These are phyloP conservation scores for Mucor mucedo DNA, from an alignment of 371 early-diverging fungal species.

Conservation along the genomic window DNA sequence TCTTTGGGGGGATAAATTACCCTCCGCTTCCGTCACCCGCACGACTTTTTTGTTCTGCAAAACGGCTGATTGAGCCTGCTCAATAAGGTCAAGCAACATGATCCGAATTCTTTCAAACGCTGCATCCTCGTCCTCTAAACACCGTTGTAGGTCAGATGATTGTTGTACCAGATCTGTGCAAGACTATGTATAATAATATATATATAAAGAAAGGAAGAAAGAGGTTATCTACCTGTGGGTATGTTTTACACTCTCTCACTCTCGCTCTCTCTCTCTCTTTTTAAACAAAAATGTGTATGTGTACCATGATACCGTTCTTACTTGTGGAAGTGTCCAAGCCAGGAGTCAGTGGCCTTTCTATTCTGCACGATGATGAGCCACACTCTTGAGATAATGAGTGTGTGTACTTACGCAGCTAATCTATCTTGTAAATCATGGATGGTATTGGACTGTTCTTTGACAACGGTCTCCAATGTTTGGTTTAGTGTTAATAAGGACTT, in stretches of 20 bases:
- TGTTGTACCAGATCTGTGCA: slow-evolving; percentile 8
- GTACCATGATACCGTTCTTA: slow-evolving; percentile 41
- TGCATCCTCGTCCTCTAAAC: slow-evolving; percentile 43
- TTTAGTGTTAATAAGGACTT: slow-evolving; percentile 49
- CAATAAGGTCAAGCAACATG: slow-evolving; percentile 44
- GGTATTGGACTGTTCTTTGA: slow-evolving; percentile 43
- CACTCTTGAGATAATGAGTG: not conserved
- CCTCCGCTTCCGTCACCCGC: slow-evolving; percentile 1
- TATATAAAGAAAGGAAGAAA: too few relatives aligned
- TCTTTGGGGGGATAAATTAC: not conserved
- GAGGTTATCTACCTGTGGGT: too few relatives aligned
- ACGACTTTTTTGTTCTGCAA: slow-evolving; percentile 29
- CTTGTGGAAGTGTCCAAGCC: slow-evolving; percentile 37
- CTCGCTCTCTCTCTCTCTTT: not conserved
- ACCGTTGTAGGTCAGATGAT: slow-evolving; percentile 17
- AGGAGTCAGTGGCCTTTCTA: slow-evolving; percentile 44
- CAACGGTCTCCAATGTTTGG: slow-evolving; percentile 49
- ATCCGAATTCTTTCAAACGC: slow-evolving; percentile 40
- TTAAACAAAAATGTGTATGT: not conserved
- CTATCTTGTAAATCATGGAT: slow-evolving; percentile 49
- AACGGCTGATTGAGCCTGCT: slow-evolving; percentile 50
- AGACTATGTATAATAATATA: slow-evolving; percentile 8
- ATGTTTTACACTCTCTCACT: too few relatives aligned
- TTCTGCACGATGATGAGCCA: slow-evolving; percentile 21
- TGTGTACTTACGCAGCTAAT: slow-evolving; percentile 34